Percentiles rank a stretch among this genome's conserved stretches.
phyloP scores from a whole-genome alignment of 306 rosid species.

The Citrullus amarus region DNA sequence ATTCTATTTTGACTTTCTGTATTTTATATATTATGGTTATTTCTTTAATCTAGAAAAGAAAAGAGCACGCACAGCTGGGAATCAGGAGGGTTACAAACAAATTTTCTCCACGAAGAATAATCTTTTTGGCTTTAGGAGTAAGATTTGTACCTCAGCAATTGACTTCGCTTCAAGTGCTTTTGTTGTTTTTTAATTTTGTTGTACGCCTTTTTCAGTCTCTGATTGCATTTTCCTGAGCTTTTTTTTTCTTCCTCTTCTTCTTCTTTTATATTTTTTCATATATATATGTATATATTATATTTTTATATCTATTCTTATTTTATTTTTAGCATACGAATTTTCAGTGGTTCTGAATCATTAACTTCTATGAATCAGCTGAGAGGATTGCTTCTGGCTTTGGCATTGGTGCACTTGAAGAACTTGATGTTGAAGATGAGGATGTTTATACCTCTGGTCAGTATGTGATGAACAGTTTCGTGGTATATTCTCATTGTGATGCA shows the following conservation, averaged over 20 bases:
- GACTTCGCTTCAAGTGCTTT: constrained; percentile 11
- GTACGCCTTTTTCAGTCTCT: not conserved
- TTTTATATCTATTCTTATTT: not conserved
- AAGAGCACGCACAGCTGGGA: constrained; percentile 45
- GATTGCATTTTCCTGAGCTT: constrained; percentile 10
- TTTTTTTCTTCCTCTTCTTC: not conserved
- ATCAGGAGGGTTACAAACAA: constrained; percentile 34
- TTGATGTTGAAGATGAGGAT: constrained; percentile 90
- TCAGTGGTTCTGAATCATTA: constrained; percentile 13
- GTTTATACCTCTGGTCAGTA: constrained; percentile 70
- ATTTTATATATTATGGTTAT: not conserved
- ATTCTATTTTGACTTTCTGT: not conserved
- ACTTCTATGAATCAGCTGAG: constrained; percentile 60
- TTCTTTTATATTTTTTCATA: too few species aligned
- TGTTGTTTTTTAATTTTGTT: not conserved
- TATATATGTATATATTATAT: not conserved
- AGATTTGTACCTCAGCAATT: constrained; percentile 26
- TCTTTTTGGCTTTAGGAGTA: constrained; percentile 78
- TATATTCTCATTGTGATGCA: not conserved
- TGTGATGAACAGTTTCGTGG: not conserved
- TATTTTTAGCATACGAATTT: constrained; percentile 13
- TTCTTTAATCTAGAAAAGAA: constrained; percentile 46
- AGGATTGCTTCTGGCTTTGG: constrained; percentile 95
- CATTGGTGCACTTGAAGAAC: constrained; percentile 97
- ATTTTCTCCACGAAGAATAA: constrained; percentile 33